Base-by-base conservation (phyloP, 1,139 yeast species). In the Eremothecium cymbalariae region DNA sequence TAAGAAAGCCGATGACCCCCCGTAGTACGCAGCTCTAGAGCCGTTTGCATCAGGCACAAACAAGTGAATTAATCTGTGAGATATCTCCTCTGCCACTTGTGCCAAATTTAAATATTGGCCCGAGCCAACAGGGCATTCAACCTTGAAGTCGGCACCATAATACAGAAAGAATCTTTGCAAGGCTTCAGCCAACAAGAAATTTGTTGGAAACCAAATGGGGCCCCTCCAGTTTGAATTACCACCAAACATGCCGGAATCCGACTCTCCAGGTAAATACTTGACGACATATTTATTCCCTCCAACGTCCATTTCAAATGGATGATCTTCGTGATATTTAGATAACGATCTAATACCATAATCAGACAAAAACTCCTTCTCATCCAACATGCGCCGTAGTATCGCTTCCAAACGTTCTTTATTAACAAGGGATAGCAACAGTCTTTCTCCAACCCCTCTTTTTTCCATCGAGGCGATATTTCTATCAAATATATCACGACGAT, bases 181-280 rank as follows among this genome's bases (percentile, higher is more conserved):
- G 0, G 95, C 77, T 63, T 88, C 97, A 39, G 86, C 86, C 33
- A 88, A 65, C 45, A 88, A 65, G 60, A 88, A 88, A 53, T 83
- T 86, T 8, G 86, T 85, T 16, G 97, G 95, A 67, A 88, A 85
- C 97, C 97, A 88, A 52, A 88, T 85, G n/a, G 97, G 96, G 4
- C 97, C 97, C 61, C 97, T 72, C 97, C 97, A 88, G 60, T 86
- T 88, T 18, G 95, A 85, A 57, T 88, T 88, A 46, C 97, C 97
- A 38, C 97, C 97, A 69, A 88, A 88, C 74, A 88, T 73, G 8
- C 95, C 95, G 3, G 94, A 80, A 54, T 85, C 93, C 14, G 95
- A 82, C 58, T 88, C 97, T 14, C 95, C 97, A 2, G 96, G 85
- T 39, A 86, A 72, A 59, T 88, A 88, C 43, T 73, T 75, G 22